Evolutionary conservation across 768 basidiomycete genomes (phyloP).

Genomic region (Dentipellis sp.): DNA sequence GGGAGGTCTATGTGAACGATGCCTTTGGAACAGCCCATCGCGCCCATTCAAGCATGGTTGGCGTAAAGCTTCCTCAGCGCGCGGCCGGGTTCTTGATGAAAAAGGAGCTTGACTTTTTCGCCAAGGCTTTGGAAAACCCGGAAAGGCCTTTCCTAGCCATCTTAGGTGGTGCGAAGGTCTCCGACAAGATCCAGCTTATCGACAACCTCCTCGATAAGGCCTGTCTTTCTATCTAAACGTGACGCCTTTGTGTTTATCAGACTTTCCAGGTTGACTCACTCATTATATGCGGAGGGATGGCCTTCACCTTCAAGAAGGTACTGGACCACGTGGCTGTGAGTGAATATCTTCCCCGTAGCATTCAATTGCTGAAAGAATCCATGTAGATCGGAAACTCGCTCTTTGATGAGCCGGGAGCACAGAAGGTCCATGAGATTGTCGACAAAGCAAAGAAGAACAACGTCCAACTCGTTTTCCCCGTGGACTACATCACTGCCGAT

Average conservation of each 20-base stretch:
- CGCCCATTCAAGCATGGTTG: constrained; percentile 98
- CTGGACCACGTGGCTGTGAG: constrained; percentile 67
- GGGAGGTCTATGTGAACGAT: constrained; percentile 97
- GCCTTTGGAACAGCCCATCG: constrained; percentile 99
- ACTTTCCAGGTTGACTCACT: constrained; percentile 73
- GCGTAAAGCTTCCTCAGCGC: constrained; percentile 83
- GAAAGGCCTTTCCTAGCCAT: constrained; percentile 97
- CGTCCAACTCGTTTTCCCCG: constrained; percentile 91
- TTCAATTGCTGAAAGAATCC: neutral
- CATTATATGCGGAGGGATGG: constrained; percentile 98
- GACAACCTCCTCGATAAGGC: constrained; percentile 99
- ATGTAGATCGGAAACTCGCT: constrained; percentile 87
- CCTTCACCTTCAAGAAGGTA: constrained; percentile 98
- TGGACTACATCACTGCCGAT: constrained; percentile 90
- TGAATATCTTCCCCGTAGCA: constrained; percentile 4
- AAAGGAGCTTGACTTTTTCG: constrained; percentile 98
- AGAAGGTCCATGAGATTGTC: constrained; percentile 75
- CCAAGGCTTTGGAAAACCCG: constrained; percentile 91
- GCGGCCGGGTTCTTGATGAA: constrained; percentile 96
- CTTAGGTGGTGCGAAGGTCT: constrained; percentile 96
- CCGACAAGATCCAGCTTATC: constrained; percentile 97
- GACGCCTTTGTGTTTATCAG: constrained; percentile 1
- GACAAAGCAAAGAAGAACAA: constrained; percentile 89
- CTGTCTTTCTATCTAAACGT: constrained; percentile 4
- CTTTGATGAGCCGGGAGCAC: constrained; percentile 81